Percentiles rank a stretch among this genome's conserved stretches.
These are phyloP conservation scores for Alternaria ventricosa DNA, from an alignment of 2,329 filamentous ascomycete genomes.

Conservation along the genomic window DNA sequence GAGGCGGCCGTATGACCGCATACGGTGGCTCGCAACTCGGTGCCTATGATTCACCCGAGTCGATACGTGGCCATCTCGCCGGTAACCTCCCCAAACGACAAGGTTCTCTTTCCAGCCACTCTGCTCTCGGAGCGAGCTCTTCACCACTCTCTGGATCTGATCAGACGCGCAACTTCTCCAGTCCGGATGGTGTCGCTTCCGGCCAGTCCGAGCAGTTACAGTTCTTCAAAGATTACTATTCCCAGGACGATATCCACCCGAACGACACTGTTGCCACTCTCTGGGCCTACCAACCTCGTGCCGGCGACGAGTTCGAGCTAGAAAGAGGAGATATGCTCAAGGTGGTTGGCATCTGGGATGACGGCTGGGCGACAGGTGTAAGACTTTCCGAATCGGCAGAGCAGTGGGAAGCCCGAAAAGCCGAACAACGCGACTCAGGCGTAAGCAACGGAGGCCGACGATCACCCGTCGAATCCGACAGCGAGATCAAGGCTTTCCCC, in stretches of 20 bases:
- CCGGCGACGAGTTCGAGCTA: conserved; percentile 88
- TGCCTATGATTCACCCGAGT: conserved; percentile 69
- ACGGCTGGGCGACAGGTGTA: conserved; percentile 96
- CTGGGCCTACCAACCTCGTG: conserved; percentile 96
- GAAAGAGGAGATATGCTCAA: conserved; percentile 98
- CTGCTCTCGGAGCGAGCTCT: conserved; percentile 70
- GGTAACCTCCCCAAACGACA: conserved; percentile 68
- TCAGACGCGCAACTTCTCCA: conserved; percentile 73
- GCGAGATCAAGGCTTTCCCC: conserved; percentile 97
- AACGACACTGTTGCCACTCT: conserved; percentile 88
- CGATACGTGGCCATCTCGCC: conserved; percentile 56
- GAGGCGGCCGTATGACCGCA: conserved; percentile 30
- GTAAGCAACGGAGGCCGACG: conserved; percentile 76
- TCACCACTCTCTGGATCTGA: conserved; percentile 67
- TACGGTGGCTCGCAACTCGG: conserved; percentile 30
- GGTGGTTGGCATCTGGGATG: conserved; percentile 98
- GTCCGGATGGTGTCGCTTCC: conserved; percentile 80
- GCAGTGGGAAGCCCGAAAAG: conserved; percentile 80
- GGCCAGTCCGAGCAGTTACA: conserved; percentile 94
- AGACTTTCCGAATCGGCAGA: conserved; percentile 83
- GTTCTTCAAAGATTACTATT: conserved; percentile 99
- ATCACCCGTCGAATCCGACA: conserved; percentile 52
- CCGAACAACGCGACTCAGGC: conserved; percentile 87
- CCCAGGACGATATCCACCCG: conserved; percentile 91
- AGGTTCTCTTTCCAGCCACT: conserved; percentile 88